phyloP scores from a whole-genome alignment of 805 yeast species.

The Hanseniaspora jakobsenii region DNA sequence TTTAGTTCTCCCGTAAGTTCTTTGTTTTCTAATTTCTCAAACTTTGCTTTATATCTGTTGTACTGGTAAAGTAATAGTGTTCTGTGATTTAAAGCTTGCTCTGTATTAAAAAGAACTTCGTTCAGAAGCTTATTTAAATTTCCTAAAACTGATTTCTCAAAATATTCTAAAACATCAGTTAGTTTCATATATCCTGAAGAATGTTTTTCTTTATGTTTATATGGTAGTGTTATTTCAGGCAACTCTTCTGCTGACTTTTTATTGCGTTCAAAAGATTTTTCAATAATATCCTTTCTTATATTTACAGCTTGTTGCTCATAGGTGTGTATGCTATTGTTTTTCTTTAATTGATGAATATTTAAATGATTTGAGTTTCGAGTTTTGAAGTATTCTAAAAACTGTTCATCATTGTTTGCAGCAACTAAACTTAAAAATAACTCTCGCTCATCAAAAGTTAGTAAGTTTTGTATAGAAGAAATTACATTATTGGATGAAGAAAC shows the following conservation, averaged over 20 bases:
- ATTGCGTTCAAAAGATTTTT: too few species aligned
- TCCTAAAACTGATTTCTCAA: neutral
- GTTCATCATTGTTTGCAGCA: too few species aligned
- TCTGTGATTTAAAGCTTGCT: neutral
- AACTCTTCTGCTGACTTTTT: neutral
- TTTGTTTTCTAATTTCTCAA: conserved; percentile 1
- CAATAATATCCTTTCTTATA: neutral
- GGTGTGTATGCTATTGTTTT: neutral
- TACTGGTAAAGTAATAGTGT: neutral
- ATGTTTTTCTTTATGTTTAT: too few species aligned
- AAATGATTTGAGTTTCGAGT: too few species aligned
- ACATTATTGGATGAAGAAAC: too few species aligned
- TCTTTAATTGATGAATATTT: too few species aligned
- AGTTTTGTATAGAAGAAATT: too few species aligned
- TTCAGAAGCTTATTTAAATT: neutral
- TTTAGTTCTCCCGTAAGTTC: neutral
- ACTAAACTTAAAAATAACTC: too few species aligned
- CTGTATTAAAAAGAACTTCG: neutral
- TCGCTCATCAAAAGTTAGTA: too few species aligned
- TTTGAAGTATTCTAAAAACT: too few species aligned
- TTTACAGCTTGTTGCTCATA: neutral
- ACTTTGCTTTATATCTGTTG: conserved; percentile 7
- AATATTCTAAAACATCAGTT: neutral
- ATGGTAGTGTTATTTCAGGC: neutral
- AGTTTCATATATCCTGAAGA: too few species aligned